A percentile compares a stretch with the other conserved stretches of the same genome.
phyloP scores from a whole-genome alignment of 148 eudicot genomes.

The Persicaria maculosa region DNA sequence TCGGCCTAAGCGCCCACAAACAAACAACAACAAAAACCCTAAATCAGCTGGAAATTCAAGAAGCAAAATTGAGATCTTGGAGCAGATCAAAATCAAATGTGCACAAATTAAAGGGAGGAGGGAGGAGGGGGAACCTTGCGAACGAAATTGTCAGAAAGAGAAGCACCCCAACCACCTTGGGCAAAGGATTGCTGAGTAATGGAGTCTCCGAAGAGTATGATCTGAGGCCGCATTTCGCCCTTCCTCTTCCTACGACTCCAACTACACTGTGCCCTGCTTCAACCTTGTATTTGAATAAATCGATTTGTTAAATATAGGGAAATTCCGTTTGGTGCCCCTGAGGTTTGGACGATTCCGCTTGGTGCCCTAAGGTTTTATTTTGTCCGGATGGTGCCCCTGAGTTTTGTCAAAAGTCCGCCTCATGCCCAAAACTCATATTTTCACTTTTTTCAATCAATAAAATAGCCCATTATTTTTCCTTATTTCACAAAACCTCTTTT shows the following conservation, averaged over 20 bases:
- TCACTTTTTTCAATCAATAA: no score
- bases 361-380: no score
- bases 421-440: no score
- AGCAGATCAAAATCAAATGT: not conserved
- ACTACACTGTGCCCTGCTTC: not conserved
- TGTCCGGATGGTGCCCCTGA: no score
- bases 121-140: slow-evolving; percentile 43
- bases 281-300: no score
- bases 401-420: no score
- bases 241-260: not conserved
- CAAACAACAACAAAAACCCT: not conserved
- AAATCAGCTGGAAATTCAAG: not conserved
- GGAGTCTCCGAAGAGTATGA: slow-evolving; percentile 78
- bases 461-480: no score
- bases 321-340: no score
- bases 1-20: slow-evolving; percentile 43
- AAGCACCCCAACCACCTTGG: slow-evolving; percentile 76
- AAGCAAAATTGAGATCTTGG: not conserved
- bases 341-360: no score
- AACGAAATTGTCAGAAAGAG: slow-evolving; percentile 61
- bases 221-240: slow-evolving; percentile 49
- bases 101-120: not conserved
- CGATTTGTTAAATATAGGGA: no score
- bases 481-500: no score
- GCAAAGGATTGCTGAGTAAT: slow-evolving; percentile 66